Percentiles rank a stretch among this genome's conserved stretches.
phyloP scores from a whole-genome alignment of 78 protist genomes.

The Dictyostelium brefeldianum region DNA sequence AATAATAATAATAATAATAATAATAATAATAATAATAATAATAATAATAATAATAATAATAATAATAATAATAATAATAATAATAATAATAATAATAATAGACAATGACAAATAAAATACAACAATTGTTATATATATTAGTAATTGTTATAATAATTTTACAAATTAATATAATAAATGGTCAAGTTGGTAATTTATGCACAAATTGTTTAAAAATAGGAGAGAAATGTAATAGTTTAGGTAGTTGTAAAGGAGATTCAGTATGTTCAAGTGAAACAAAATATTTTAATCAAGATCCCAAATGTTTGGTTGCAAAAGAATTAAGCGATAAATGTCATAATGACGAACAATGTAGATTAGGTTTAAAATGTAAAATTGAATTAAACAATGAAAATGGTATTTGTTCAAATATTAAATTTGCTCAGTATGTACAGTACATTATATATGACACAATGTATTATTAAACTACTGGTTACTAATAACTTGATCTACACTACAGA shows the following conservation, averaged over 20 bases:
- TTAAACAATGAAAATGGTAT: background rate
- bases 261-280: background rate
- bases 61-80: no score
- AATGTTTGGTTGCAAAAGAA: background rate
- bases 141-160: no score
- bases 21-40: no score
- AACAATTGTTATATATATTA: no score
- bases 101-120: no score
- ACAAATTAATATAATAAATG: background rate
- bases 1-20: no score
- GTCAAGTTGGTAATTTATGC: constrained; percentile 12
- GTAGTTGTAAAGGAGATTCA: background rate
- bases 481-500: background rate
- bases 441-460: no score
- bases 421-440: constrained; percentile 20
- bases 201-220: background rate
- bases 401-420: background rate
- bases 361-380: background rate
- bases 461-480: background rate
- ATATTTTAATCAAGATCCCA: background rate
- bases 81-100: no score
- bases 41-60: no score
- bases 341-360: constrained; percentile 13
- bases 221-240: background rate
- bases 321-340: background rate